Conservation (phyloP, 108 stramenopile genomes). For the Skeletonema costatum region DNA sequence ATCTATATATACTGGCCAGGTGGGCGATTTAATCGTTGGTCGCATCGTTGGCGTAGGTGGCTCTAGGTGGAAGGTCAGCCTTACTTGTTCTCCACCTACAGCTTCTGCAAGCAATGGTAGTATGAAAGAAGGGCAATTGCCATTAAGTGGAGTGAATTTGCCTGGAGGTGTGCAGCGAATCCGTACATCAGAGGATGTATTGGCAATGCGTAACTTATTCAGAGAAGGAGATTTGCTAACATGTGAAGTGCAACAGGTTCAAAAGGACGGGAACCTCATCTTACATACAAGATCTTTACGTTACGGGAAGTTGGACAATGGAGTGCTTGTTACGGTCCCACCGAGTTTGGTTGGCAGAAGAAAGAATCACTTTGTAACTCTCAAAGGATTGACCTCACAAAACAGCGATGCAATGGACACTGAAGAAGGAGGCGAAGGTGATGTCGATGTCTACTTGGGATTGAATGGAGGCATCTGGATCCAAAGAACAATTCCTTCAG, state of each 20-base stretch:
- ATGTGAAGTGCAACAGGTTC: slow-evolving; percentile 88
- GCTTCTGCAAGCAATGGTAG: slow-evolving; percentile 37
- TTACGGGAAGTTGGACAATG: slow-evolving; percentile 96
- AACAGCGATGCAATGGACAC: slow-evolving; percentile 38
- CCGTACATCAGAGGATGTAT: slow-evolving; percentile 93
- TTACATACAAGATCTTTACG: slow-evolving; percentile 92
- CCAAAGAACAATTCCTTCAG: slow-evolving; percentile 62
- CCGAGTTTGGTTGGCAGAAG: slow-evolving; percentile 77
- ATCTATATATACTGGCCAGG: slow-evolving; percentile 79
- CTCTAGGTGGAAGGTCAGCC: slow-evolving; percentile 89
- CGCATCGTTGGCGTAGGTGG: slow-evolving; percentile 85
- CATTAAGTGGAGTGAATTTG: slow-evolving; percentile 89
- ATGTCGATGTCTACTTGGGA: slow-evolving; percentile 68
- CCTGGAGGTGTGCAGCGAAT: slow-evolving; percentile 95
- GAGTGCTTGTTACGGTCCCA: slow-evolving; percentile 80
- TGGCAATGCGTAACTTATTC: slow-evolving; percentile 92
- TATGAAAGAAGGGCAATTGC: slow-evolving; percentile 74
- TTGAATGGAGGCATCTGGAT: slow-evolving; percentile 90
- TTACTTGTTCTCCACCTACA: slow-evolving; percentile 45
- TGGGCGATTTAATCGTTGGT: slow-evolving; percentile 98
- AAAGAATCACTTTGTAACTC: slow-evolving; percentile 73
- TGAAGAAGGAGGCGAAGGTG: slow-evolving; percentile 51
- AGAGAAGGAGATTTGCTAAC: slow-evolving; percentile 93
- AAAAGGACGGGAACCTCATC: slow-evolving; percentile 81
- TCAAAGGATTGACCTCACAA: slow-evolving; percentile 22